Conservation (phyloP, 257 asterid species). For the Solanum chmielewskii region DNA sequence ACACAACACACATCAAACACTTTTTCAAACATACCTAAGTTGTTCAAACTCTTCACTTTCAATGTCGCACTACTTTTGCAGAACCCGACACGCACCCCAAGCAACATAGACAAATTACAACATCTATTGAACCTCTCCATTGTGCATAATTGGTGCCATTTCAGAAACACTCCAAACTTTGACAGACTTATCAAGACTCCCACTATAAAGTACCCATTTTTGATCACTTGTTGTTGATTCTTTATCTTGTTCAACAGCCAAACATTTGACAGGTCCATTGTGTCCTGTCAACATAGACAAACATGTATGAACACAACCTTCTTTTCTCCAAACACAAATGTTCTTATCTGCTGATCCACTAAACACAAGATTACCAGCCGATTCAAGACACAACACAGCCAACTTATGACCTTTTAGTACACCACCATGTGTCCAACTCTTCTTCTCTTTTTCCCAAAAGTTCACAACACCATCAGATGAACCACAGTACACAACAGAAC, state of each 20-base stretch:
- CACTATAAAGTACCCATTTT: conserved; percentile 9
- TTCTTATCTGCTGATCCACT: conserved; percentile 24
- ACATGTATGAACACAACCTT: neutral
- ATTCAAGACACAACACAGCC: conserved; percentile 15
- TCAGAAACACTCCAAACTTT: conserved; percentile 5
- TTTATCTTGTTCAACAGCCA: conserved; percentile 4
- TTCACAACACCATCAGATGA: conserved; percentile 20
- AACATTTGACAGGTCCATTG: conserved; percentile 10
- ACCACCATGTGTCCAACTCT: conserved; percentile 4
- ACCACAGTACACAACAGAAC: conserved; percentile 6
- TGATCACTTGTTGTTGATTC: neutral
- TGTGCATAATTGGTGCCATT: neutral
- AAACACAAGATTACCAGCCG: conserved; percentile 13
- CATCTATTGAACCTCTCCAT: neutral
- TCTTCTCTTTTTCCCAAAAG: conserved; percentile 12
- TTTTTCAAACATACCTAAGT: neutral
- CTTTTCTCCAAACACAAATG: conserved; percentile 20
- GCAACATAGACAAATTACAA: neutral
- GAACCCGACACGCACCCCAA: neutral
- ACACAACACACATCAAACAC: neutral
- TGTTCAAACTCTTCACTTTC: neutral
- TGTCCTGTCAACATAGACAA: conserved; percentile 9
- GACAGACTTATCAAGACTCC: conserved; percentile 6
- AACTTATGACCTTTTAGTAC: conserved; percentile 16
- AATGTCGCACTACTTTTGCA: neutral